Evolutionary conservation across 441 rosid species (phyloP).

Genomic region (Flueggea neowawraea): DNA sequence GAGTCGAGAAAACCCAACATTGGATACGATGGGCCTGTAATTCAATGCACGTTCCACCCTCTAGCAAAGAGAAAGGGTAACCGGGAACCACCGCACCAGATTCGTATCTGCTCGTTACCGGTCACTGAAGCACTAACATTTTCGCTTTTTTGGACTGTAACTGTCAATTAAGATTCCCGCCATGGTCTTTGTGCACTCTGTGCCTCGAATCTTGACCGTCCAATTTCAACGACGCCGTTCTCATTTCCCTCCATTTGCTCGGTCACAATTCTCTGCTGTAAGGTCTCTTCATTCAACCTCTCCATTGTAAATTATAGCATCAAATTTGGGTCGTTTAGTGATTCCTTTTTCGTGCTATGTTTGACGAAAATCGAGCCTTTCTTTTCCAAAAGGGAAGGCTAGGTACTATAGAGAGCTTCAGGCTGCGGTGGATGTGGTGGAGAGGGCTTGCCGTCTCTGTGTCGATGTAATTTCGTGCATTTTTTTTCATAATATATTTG

Average conservation of each 20-base stretch:
- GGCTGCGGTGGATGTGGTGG: constrained; percentile 68
- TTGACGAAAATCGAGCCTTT: constrained; percentile 53
- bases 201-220: constrained; percentile 40
- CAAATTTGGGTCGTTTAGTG: not conserved
- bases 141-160: not conserved
- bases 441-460: constrained; percentile 85
- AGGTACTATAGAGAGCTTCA: constrained; percentile 70
- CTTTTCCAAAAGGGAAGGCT: constrained; percentile 54
- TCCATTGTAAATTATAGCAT: not conserved
- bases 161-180: constrained; percentile 14
- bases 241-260: constrained; percentile 20
- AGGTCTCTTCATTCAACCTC: constrained; percentile 39
- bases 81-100: too few relatives aligned
- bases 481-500: not conserved
- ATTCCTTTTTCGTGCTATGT: not conserved
- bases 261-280: constrained; percentile 36
- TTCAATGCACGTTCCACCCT: too few relatives aligned
- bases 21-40: too few relatives aligned
- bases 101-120: too few relatives aligned
- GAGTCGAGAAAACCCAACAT: too few relatives aligned
- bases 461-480: constrained; percentile 40
- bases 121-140: too few relatives aligned
- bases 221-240: constrained; percentile 21
- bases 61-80: too few relatives aligned
- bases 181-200: constrained; percentile 49